Base-by-base conservation (phyloP, 768 basidiomycete species). In the Chiua virens region DNA sequence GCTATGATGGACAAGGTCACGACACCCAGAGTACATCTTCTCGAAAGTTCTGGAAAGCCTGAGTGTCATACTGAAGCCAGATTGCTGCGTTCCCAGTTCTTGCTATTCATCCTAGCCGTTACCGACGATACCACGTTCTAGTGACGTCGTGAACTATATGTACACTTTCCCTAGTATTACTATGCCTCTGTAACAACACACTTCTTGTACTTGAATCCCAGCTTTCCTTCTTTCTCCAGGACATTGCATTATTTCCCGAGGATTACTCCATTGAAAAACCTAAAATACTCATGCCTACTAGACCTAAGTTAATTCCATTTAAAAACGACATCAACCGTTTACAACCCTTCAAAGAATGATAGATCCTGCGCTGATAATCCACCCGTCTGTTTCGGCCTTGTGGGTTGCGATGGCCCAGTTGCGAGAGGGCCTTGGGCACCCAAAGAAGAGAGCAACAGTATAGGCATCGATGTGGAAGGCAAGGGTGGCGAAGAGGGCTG, bases 291-390 rank as follows among this genome's bases (percentile, higher is more conserved):
- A 18, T 39, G 35, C 34, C 41, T 43, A 39, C 34, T n/a, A 25
- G 8, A 17, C 41, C 5, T 9, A 36, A 36, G 36, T 25, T 53
- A 42, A 38, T 42, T 35, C 27, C 17, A 13, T 27, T 8, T 8
- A 20, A 28, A 11, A 10, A 23, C 27, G 30, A 30, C 30, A 30
- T 30, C 30, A 30, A 28, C 14, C 15, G 38, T 34, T 66, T 66
- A 89, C 28, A 87, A 61, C 32, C 88, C 86, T 69, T 93, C 91
- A 64, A 93, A 94, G 67, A 94, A 93, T 17, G 86, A 89, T 45
- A 92, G 66, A 76, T 92, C 92, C 69, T 90, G 87, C 3, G 89
- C 90, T 4, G 86, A 87, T 44, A 92, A 66, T 5, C 85, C 86
- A 13, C 83, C 81, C n/a, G 60, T 68, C 62, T 56, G 57, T 47